These are phyloP conservation scores for Starmera quercuum DNA, from an alignment of 805 yeast species.

Conservation along the genomic window DNA sequence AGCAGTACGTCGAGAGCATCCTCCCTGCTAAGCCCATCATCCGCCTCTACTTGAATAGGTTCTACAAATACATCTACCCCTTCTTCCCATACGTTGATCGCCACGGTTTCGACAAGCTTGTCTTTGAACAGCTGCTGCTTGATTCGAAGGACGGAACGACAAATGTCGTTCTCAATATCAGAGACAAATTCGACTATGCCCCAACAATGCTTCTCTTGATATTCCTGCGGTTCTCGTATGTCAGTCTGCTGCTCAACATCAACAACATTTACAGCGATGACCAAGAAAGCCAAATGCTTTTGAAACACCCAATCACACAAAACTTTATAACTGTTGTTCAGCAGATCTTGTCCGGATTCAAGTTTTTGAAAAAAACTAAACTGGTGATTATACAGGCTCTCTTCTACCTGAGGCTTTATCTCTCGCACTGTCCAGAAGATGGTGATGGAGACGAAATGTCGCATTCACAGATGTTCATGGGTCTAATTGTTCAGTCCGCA, in stretches of 20 bases:
- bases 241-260: slow-evolving; percentile 26
- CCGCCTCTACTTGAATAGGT: slow-evolving; percentile 34
- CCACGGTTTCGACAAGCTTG: slow-evolving; percentile 21
- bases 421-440: slow-evolving; percentile 37
- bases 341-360: slow-evolving; percentile 32
- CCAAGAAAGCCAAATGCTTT: slow-evolving; percentile 18
- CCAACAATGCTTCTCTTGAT: slow-evolving; percentile 31
- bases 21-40: slow-evolving; percentile 32
- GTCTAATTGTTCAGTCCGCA: slow-evolving; percentile 36
- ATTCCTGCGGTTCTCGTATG: slow-evolving; percentile 32
- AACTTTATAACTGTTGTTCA: slow-evolving; percentile 31
- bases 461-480: slow-evolving; percentile 30
- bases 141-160: slow-evolving; percentile 20
- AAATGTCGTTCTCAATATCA: slow-evolving; percentile 23
- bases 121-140: slow-evolving; percentile 24
- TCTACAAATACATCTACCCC: slow-evolving; percentile 36
- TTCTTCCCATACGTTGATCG: slow-evolving; percentile 41
- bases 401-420: slow-evolving; percentile 32
- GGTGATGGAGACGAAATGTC: slow-evolving; percentile 39
- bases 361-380: slow-evolving; percentile 29
- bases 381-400: slow-evolving; percentile 36
- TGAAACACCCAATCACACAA: slow-evolving; percentile 30
- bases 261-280: slow-evolving; percentile 13
- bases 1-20: slow-evolving; percentile 24
- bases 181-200: slow-evolving; percentile 33